Base-by-base conservation (phyloP, 495 filamentous ascomycete species). In the Penicillium waksmanii region DNA sequence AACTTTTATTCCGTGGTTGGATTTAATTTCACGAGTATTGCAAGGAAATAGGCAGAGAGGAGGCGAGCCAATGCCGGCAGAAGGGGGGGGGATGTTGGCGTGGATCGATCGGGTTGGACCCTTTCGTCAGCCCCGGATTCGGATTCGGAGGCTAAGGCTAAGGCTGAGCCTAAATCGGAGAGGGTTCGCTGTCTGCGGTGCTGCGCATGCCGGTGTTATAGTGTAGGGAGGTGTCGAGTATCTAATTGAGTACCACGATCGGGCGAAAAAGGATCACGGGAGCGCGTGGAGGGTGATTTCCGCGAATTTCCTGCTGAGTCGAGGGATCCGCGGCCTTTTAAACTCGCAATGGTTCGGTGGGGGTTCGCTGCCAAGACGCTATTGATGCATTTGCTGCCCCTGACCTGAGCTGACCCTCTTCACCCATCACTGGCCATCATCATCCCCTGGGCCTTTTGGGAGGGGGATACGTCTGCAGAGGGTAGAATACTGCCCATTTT, bases 61-160 rank as follows among this genome's bases (percentile, higher is more conserved):
- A 44, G 15, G 34, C 13, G 9, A 18, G 17, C 2, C 21, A 44
- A 17, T 38, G 27, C 36, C 36, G 36, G 3, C 36, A n/a, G 10
- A n/a, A n/a, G n/a, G 12, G 36, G 15, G n/a, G 17, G 9, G 42
- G 15, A 6, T 43, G 42, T 44, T 44, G 4, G 1, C 8, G 15
- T 9, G n/a, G 36, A 13, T 40, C 11, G 36, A 40, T n/a, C 12
- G 27, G 27, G 27, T 31, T 31, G 27, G 27, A 31, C 27, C 27
- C 27, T 31, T 38, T 38, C 36, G 36, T 38, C 36, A 38, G 36
- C 42, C 42, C 42, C 42, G 42, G 42, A 44, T 44, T n/a, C 42
- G 42, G 42, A 23, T 23, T 23, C 23, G 23, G 23, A 23, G 23
- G 23, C 23, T 23, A 23, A 44, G 42, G 15, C 17, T 10, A 44